A percentile compares a stretch with the other conserved stretches of the same genome.
These are phyloP conservation scores for Venturia carpophila DNA, from an alignment of 2,329 filamentous ascomycete species.

Conservation along the genomic window DNA sequence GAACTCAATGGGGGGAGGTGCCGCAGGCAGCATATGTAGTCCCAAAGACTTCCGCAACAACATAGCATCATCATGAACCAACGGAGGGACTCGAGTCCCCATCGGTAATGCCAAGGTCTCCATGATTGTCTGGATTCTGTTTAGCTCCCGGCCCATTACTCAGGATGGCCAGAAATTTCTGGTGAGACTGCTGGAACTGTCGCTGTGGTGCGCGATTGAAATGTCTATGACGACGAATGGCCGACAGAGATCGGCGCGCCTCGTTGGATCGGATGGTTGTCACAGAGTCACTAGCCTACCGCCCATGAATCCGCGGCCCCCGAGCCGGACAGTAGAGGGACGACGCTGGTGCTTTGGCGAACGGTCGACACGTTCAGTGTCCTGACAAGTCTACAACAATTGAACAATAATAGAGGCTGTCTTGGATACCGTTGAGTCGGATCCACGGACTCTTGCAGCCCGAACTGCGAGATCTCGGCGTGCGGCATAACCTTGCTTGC, in stretches of 20 bases:
- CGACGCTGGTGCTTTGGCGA: too few relatives aligned
- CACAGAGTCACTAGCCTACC: neutral
- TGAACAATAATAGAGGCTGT: neutral
- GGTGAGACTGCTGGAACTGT: neutral
- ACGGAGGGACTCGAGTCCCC: neutral
- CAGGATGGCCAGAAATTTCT: neutral
- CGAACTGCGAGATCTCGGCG: too few relatives aligned
- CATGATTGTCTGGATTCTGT: neutral
- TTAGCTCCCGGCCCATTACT: neutral
- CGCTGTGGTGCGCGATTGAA: neutral
- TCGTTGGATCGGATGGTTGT: neutral
- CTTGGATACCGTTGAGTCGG: neutral
- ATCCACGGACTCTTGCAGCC: neutral
- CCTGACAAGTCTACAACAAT: too few relatives aligned
- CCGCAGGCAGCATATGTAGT: neutral
- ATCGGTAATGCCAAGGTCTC: neutral
- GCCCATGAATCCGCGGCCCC: neutral
- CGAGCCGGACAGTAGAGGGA: neutral
- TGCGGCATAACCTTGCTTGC: too few relatives aligned
- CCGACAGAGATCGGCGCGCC: neutral
- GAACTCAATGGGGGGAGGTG: too few relatives aligned
- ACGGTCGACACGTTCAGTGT: too few relatives aligned
- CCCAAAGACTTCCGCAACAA: neutral
- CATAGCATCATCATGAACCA: constrained; percentile 1
- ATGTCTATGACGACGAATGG: constrained; percentile 7